Conservation (phyloP, 768 basidiomycete genomes). For the Russula ochroleuca region DNA sequence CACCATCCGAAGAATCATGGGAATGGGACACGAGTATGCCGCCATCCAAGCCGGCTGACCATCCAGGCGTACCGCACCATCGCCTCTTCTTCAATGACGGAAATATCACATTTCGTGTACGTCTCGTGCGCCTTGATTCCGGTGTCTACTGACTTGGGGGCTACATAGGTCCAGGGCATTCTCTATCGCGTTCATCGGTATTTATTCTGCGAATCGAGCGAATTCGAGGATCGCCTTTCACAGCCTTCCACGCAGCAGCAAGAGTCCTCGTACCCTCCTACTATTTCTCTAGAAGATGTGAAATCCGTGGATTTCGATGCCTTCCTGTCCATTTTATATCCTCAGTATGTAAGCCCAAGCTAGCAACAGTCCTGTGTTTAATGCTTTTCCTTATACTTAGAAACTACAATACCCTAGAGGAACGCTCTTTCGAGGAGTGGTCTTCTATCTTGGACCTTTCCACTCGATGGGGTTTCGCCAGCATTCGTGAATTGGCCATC, state of each 20-base stretch:
- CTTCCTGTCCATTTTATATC: conserved; percentile 24
- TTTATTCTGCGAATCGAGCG: conserved; percentile 18
- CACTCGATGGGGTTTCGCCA: conserved; percentile 22
- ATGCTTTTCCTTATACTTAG: conserved; percentile 1
- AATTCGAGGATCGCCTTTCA: conserved; percentile 3
- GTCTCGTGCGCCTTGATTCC: not conserved
- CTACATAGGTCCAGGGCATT: conserved; percentile 5
- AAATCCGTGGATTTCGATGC: conserved; percentile 19
- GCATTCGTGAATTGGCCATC: conserved; percentile 20
- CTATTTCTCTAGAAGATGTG: conserved; percentile 11
- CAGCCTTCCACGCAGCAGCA: not conserved
- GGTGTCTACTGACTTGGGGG: not conserved
- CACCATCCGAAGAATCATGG: not conserved
- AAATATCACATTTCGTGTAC: conserved; percentile 16
- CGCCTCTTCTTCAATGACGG: conserved; percentile 21
- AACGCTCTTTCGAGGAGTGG: conserved; percentile 19
- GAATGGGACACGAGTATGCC: not conserved
- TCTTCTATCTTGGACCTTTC: conserved; percentile 21
- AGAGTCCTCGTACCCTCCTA: not conserved
- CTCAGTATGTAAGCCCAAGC: conserved; percentile 10
- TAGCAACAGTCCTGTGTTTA: not conserved
- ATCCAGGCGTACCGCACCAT: not conserved
- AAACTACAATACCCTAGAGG: conserved; percentile 12
- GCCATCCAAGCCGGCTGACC: not conserved
- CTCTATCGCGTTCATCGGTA: conserved; percentile 24